Conservation (phyloP, 2,329 filamentous ascomycete genomes). For the Nigrospora sphaerica region DNA sequence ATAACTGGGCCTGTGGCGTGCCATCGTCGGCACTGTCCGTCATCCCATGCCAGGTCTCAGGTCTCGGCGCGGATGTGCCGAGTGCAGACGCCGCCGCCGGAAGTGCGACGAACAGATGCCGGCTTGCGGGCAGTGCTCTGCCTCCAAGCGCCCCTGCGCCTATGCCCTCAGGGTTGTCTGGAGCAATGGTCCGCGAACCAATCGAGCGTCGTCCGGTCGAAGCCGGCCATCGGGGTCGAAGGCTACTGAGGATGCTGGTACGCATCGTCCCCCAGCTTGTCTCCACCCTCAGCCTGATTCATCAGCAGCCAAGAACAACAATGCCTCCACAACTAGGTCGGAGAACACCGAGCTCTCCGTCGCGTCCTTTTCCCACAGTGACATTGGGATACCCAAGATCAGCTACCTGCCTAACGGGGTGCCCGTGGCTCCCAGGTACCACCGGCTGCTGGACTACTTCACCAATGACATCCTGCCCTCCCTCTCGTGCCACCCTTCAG, state of each 20-base stretch:
- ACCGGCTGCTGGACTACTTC: slow-evolving; percentile 11
- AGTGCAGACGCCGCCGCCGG: slow-evolving; percentile 12
- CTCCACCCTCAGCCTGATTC: background rate
- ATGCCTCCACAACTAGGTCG: background rate
- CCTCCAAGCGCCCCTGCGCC: slow-evolving; percentile 8
- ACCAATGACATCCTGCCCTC: slow-evolving; percentile 11
- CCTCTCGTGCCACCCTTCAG: slow-evolving; percentile 13
- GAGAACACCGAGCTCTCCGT: background rate
- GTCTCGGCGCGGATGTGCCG: slow-evolving; percentile 15
- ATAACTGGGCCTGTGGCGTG: background rate
- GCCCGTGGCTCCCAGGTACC: slow-evolving; percentile 10
- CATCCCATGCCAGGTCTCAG: slow-evolving; percentile 4
- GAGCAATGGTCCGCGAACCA: background rate
- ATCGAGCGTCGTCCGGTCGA: background rate
- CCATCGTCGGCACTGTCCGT: background rate
- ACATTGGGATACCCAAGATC: background rate
- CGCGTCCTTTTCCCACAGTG: background rate
- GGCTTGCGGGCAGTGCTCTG: slow-evolving; percentile 8
- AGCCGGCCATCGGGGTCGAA: background rate
- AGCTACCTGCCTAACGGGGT: slow-evolving; percentile 11
- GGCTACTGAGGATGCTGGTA: background rate
- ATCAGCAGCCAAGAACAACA: background rate
- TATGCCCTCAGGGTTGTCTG: slow-evolving; percentile 11
- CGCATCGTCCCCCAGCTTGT: background rate
- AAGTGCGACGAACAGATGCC: slow-evolving; percentile 15